Evolutionary conservation across 169 alveolate species (phyloP), one percentile per base, ranked within the genome.

Genomic region (Plasmodium knowlesi): DNA sequence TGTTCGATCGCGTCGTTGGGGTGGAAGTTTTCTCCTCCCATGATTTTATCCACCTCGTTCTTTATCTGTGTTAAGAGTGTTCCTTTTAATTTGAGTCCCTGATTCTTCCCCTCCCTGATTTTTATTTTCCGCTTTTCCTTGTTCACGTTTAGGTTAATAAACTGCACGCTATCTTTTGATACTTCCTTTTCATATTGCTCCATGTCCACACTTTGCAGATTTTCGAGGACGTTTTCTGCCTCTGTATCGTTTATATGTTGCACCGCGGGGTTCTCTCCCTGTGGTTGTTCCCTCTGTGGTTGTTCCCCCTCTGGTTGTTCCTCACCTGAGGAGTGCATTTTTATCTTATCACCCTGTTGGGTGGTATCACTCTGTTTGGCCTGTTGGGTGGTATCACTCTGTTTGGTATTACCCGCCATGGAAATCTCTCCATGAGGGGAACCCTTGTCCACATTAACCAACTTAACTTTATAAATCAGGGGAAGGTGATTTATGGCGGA

Each of bases 191-290:
- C 94, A 53, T 88, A 79, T 14, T 67, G 70, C 43, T 88, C 94
- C 94, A 88, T 88, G 71, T 88, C 94, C 6, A 88, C 94, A 22
- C 67, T 82, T 37, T 88, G 90, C 39, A 88, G 61, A 70, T 76
- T 79, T 79, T 88, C 90, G 32, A 88, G 57, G 12, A 61, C 41
- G 1, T 79, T 78, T 25, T 43, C 90, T 28, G 72, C 19, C 53
- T 78, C 57, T 50, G 57, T 67, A 57, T 88, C 94, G 28, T 88
- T 82, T 25, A 88, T 34, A 41, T 34, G 73, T 79, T 32, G 32
- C 12, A 25, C 43, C 46, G 25, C 16, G 28, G 6, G n/a, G 16
- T 25, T 39, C 50, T 28, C 22, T 39, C 76, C 34, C 37, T 67
- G 76, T 10, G 30, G 32, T 10, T 19, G 14, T 67, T 22, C 39